phyloP scores from a whole-genome alignment of 2,329 filamentous ascomycete species.

The Aureobasidium sp. region DNA sequence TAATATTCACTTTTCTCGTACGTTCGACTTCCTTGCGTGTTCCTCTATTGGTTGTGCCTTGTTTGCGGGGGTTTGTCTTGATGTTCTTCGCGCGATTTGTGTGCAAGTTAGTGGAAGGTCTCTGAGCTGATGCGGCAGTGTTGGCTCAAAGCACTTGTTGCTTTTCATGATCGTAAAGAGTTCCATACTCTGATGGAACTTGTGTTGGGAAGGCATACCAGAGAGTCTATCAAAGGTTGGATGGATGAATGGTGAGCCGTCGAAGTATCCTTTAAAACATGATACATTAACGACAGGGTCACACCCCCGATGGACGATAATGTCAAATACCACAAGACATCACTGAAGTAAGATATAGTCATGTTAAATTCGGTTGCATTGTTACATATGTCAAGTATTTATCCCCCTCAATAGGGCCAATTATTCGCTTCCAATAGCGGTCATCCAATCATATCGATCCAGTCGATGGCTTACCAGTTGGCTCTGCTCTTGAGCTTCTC shows the following conservation, averaged over 20 bases:
- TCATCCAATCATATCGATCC: not conserved
- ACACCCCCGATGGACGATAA: not conserved
- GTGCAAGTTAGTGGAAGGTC: no score
- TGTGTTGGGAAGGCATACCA: no score
- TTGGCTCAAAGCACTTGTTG: no score
- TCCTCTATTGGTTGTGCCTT: no score
- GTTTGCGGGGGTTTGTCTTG: no score
- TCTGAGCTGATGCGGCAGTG: no score
- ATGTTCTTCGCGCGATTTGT: no score
- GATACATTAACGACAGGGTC: not conserved
- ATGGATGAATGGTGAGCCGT: no score
- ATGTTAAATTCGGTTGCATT: not conserved
- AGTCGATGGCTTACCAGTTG: not conserved
- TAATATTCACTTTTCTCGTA: not conserved
- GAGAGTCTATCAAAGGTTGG: no score
- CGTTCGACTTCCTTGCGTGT: not conserved
- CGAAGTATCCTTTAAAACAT: not conserved
- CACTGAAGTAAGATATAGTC: not conserved
- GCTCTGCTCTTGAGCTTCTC: slow-evolving; percentile 48
- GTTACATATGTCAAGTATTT: not conserved
- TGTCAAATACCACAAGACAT: not conserved
- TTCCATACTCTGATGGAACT: no score
- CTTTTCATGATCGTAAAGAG: no score
- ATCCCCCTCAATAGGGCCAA: not conserved
- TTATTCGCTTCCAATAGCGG: not conserved